Conservation (phyloP, 2,329 filamentous ascomycete species). For the Cladophialophora yegresii region DNA sequence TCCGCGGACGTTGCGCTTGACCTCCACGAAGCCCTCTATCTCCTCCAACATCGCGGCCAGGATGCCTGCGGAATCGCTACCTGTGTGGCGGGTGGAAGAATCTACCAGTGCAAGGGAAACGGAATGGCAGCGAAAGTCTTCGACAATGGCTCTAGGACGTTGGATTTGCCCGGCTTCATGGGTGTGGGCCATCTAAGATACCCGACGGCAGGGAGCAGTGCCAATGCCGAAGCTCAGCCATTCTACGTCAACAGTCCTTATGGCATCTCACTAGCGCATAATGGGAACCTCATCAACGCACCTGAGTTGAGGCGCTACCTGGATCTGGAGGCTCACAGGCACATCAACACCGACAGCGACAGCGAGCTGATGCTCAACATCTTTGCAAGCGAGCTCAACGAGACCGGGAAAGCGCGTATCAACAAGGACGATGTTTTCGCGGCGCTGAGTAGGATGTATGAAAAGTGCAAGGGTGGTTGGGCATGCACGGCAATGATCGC, state of each 20-base stretch:
- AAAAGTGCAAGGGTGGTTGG: conserved; percentile 71
- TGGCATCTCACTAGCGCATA: conserved; percentile 78
- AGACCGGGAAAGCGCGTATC: conserved; percentile 77
- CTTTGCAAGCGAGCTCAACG: conserved; percentile 78
- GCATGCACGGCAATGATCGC: conserved; percentile 81
- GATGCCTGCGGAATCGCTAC: conserved; percentile 85
- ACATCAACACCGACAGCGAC: conserved; percentile 89
- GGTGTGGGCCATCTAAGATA: conserved; percentile 84
- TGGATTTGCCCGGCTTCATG: conserved; percentile 80
- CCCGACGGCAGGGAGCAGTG: conserved; percentile 81
- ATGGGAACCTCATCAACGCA: conserved; percentile 85
- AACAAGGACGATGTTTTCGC: conserved; percentile 77
- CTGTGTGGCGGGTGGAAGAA: conserved; percentile 72
- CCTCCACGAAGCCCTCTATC: conserved; percentile 71
- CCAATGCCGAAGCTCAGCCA: conserved; percentile 83
- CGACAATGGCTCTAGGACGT: conserved; percentile 71
- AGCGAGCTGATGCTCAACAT: conserved; percentile 86
- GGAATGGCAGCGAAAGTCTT: conserved; percentile 87
- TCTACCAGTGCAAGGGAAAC: conserved; percentile 88
- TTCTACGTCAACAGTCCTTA: conserved; percentile 90
- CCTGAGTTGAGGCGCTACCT: conserved; percentile 69
- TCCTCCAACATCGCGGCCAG: conserved; percentile 75
- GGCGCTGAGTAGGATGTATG: conserved; percentile 70
- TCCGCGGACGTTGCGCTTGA: conserved; percentile 60
- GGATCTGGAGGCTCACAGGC: conserved; percentile 75